phyloP scores from a whole-genome alignment of 441 rosid species.

The Pelargonium fulgidum region DNA sequence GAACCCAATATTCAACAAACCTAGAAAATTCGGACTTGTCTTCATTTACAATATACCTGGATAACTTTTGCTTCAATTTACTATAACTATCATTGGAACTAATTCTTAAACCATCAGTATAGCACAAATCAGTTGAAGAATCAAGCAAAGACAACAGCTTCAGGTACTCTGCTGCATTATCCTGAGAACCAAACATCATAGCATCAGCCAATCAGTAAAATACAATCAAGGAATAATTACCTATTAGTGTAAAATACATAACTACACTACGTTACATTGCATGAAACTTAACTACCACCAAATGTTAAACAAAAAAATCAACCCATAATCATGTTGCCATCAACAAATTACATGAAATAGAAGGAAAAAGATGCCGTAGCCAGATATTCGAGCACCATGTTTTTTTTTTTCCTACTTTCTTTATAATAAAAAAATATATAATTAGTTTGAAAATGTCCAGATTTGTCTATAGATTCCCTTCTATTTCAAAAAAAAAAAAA shows the following conservation, averaged over 20 bases:
- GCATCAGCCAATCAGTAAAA: conserved; percentile 6
- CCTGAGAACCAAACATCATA: conserved; percentile 32
- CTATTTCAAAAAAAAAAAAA: neutral
- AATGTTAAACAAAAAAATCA: too few relatives aligned
- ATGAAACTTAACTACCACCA: too few relatives aligned
- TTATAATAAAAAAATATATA: too few relatives aligned
- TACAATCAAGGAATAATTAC: neutral
- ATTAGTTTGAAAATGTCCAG: too few relatives aligned
- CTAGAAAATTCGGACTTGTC: conserved; percentile 40
- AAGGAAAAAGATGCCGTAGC: too few relatives aligned
- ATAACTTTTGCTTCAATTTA: conserved; percentile 39
- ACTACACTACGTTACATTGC: too few relatives aligned
- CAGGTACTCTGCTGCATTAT: conserved; percentile 26
- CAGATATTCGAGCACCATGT: too few relatives aligned
- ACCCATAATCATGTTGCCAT: too few relatives aligned
- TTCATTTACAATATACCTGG: conserved; percentile 31
- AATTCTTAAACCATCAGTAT: conserved; percentile 16
- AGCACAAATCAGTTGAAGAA: conserved; percentile 15
- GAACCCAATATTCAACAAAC: conserved; percentile 88
- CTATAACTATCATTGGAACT: conserved; percentile 27
- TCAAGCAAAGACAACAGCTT: conserved; percentile 35
- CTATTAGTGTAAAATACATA: too few relatives aligned
- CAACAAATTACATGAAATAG: too few relatives aligned
- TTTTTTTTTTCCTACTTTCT: too few relatives aligned
- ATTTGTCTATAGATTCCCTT: too few relatives aligned